phyloP scores from a whole-genome alignment of 1,284 basidiomycete genomes.

The Cystobasidium sp. region DNA sequence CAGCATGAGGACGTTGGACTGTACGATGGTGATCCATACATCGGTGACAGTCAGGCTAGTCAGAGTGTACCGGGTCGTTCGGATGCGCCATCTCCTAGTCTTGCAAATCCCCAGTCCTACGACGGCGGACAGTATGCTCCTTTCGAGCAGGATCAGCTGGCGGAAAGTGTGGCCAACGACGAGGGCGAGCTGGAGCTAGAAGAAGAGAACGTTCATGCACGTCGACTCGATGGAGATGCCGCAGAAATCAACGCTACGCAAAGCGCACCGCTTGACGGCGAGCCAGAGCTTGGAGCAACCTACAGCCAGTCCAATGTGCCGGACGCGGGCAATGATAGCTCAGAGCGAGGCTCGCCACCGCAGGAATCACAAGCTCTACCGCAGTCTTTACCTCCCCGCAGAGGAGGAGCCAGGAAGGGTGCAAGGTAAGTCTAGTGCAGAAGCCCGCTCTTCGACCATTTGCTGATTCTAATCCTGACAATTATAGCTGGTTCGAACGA shows the following conservation, averaged over 20 bases:
- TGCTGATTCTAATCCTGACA: background rate
- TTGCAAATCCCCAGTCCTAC: slow-evolving; percentile 22
- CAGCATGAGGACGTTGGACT: background rate
- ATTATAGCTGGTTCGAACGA: slow-evolving; percentile 24
- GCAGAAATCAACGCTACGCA: too few relatives aligned
- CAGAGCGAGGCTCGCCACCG: too few relatives aligned
- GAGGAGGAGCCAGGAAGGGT: slow-evolving; percentile 8
- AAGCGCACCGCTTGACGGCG: too few relatives aligned
- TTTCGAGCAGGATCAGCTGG: background rate
- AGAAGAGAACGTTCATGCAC: background rate
- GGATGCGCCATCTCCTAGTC: slow-evolving; percentile 18
- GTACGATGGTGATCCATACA: background rate
- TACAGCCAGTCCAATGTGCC: too few relatives aligned
- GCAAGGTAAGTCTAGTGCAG: background rate
- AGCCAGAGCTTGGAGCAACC: too few relatives aligned
- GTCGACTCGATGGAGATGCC: too few relatives aligned
- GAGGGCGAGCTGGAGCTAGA: background rate
- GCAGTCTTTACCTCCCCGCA: background rate
- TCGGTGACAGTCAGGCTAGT: slow-evolving; percentile 4
- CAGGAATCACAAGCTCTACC: too few relatives aligned
- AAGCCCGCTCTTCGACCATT: background rate
- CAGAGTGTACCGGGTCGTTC: slow-evolving; percentile 8
- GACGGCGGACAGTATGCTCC: background rate
- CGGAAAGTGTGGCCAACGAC: background rate
- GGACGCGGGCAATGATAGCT: too few relatives aligned